These are phyloP conservation scores for Eutypella sp. DNA, from an alignment of 2,329 filamentous ascomycete genomes.

Conservation along the genomic window DNA sequence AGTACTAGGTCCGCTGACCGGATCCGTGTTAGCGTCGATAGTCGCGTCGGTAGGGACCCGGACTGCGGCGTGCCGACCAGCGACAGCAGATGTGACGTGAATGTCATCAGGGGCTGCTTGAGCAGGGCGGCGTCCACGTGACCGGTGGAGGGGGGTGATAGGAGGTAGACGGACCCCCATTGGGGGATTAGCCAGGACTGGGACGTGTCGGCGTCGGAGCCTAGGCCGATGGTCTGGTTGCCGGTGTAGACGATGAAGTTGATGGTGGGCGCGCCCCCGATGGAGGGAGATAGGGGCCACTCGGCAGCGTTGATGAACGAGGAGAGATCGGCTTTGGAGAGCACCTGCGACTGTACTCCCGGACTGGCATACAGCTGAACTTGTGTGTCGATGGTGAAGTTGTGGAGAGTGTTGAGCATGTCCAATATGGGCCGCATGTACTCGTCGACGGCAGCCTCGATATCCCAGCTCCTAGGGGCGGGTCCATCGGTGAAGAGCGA, in stretches of 20 bases:
- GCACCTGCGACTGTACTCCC: conserved; percentile 55
- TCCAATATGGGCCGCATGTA: conserved; percentile 80
- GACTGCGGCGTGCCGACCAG: conserved; percentile 79
- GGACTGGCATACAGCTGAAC: conserved; percentile 86
- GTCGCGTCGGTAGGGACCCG: conserved; percentile 77
- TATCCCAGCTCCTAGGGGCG: conserved; percentile 82
- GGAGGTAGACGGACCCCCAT: conserved; percentile 72
- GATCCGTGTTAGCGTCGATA: conserved; percentile 81
- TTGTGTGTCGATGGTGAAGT: conserved; percentile 94
- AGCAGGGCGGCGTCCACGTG: conserved; percentile 40
- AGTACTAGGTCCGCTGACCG: conserved; percentile 80
- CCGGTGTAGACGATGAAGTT: conserved; percentile 94
- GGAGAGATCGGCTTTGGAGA: conserved; percentile 81
- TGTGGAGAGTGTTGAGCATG: conserved; percentile 77
- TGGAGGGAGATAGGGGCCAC: conserved; percentile 93
- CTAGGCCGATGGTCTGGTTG: conserved; percentile 61
- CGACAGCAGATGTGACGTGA: conserved; percentile 84
- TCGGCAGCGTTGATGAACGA: conserved; percentile 97
- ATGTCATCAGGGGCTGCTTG: conserved; percentile 77
- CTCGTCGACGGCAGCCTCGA: conserved; percentile 72
- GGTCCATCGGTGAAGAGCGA: conserved; percentile 83
- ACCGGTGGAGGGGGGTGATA: conserved; percentile 40
- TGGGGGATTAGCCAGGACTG: conserved; percentile 88
- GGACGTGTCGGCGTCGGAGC: conserved; percentile 42
- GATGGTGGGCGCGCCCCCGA: conserved; percentile 86